Evolutionary conservation across 495 filamentous ascomycete species (phyloP), one percentile per base, ranked within the genome.

Genomic region (Entonaema liquescens): DNA sequence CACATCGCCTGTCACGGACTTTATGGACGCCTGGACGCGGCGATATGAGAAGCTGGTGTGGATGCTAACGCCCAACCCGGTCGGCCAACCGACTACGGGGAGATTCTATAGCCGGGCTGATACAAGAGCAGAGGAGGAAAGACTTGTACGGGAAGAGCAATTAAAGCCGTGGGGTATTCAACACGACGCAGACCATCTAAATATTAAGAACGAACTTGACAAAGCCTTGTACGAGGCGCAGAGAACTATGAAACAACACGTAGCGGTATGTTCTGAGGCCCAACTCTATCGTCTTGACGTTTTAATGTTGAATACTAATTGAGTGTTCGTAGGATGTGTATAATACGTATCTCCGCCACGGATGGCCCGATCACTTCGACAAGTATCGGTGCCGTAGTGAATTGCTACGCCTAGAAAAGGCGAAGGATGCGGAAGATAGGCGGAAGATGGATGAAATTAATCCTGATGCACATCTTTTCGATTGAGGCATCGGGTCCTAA

Each of bases 311-410:
- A 40, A 19, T 21, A 19, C 47, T 62, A 29, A 62, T n/a, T n/a
- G 26, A 11, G n/a, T 31, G 3, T 13, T 33, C 12, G n/a, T 55
- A 63, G 60, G 55, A 59, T 23, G n/a, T 67, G 11, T 59, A 67
- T n/a, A 59, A 67, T 26, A 42, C 12, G 8, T 59, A 67, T 44
- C 55, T 67, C 26, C 42, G 55, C 3, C 15, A 59, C 25, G 55
- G 63, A 31, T 59, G 63, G 63, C 63, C 63, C 5, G 23, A 59
- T 54, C 44, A 33, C 31, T 59, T 67, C 13, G 31, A 59, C 9
- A 67, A 67, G 33, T 40, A 59, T n/a, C 54, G 33, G 53, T 59
- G 63, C 25, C 38, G 63, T 38, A 13, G 13, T n/a, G 63, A 66
- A 38, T 33, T 67, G n/a, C 17, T 59, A 13, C 31, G 52, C 12